Evolutionary conservation across 148 eudicot species (phyloP), one percentile per base, ranked within the genome.

Genomic region (Heliamphora exappendiculata): DNA sequence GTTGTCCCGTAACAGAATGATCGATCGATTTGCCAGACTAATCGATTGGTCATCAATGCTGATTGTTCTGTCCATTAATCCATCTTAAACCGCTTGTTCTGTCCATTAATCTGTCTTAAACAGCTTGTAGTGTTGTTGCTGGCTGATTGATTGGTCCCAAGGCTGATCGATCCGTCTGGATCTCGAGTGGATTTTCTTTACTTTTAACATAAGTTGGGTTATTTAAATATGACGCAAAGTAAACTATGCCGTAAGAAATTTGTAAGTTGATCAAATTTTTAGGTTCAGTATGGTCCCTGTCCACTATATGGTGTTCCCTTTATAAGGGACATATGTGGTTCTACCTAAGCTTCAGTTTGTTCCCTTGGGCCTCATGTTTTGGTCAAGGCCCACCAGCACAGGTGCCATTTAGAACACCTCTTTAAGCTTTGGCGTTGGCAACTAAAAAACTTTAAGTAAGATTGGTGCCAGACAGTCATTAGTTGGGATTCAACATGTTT

Each of bases 401-500:
- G 9, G 53, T 19, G 8, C 36, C 6, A 34, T 50, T 13, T 68
- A 14, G 7, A 7, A 47, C 31, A 0, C 7, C 33, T 24, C 49
- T 70, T 29, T 53, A 70, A 50, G 58, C 26, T 49, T 29, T n/a
- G 17, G 14, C 39, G 5, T 70, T 49, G 39, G 74, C 49, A 22
- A 58, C 72, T 45, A 4, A 50, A 11, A 49, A 16, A 50, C 41
- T 28, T 31, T 34, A 53, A 68, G 31, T 44, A 31, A 28, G 34
- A 5, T 49, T 70, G 58, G 39, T 41, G 54, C 41, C 34, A 29
- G 16, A 49, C 33, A 26, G 37, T 26, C 16, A 45, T 24, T 68
- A 70, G 74, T 49, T 69, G 57, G 39, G 24, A 29, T 70, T 39
- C 58, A 29, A 47, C 74, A 70, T 22, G 55, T 0, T 49, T 70